Conservation (phyloP, 768 basidiomycete genomes). For the Dioszegia hungarica region DNA sequence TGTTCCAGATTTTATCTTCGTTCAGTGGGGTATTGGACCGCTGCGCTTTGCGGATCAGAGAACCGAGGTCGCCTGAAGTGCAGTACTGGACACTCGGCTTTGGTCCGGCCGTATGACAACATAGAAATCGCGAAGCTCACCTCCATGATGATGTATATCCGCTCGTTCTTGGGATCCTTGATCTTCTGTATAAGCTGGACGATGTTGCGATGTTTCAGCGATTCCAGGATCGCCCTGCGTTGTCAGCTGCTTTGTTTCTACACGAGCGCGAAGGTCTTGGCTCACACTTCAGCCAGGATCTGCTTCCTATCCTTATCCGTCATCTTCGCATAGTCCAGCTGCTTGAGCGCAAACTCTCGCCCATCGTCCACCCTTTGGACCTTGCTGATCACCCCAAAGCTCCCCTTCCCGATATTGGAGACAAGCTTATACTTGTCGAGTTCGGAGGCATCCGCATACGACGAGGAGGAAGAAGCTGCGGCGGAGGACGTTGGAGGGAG, state of each 20-base stretch:
- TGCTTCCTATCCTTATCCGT: conserved; percentile 91
- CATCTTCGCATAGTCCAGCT: conserved; percentile 97
- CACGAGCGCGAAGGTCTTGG: conserved; percentile 14
- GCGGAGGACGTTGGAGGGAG: neutral
- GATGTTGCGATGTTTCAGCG: conserved; percentile 89
- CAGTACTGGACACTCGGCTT: conserved; percentile 60
- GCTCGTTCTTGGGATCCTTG: conserved; percentile 83
- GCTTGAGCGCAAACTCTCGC: conserved; percentile 73
- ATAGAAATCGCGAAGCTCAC: conserved; percentile 28
- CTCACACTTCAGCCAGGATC: conserved; percentile 96
- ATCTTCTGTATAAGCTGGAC: conserved; percentile 59
- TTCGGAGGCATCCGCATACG: conserved; percentile 35
- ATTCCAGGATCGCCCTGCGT: conserved; percentile 87
- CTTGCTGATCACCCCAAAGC: conserved; percentile 96
- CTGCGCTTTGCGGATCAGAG: conserved; percentile 63
- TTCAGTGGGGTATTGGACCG: conserved; percentile 62
- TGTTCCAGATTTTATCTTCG: conserved; percentile 93
- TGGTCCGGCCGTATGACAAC: neutral
- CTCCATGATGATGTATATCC: conserved; percentile 97
- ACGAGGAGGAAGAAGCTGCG: neutral
- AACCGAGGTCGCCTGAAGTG: conserved; percentile 88
- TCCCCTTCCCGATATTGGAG: conserved; percentile 92
- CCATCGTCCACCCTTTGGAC: conserved; percentile 80
- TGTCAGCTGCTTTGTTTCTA: neutral
- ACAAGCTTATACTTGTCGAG: conserved; percentile 79